phyloP scores from a whole-genome alignment of 2,329 filamentous ascomycete species.

The Fusarium sp. region DNA sequence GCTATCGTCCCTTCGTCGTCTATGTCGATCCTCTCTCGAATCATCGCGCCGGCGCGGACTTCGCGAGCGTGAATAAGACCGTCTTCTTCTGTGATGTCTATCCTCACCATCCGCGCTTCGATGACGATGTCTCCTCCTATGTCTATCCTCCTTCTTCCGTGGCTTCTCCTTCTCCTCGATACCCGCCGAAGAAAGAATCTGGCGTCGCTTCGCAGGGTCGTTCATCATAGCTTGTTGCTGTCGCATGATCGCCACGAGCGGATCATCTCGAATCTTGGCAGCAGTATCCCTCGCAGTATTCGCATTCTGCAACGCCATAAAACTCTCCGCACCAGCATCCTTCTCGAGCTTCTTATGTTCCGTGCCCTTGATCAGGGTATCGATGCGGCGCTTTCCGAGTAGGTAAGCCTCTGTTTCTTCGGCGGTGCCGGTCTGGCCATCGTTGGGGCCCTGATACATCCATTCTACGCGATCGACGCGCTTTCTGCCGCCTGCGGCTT shows the following conservation, averaged over 20 bases:
- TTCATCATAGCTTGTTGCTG: slow-evolving; percentile 91
- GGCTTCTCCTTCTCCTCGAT: slow-evolving; percentile 60
- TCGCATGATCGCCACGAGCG: slow-evolving; percentile 91
- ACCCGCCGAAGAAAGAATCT: slow-evolving; percentile 74
- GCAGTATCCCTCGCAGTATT: slow-evolving; percentile 84
- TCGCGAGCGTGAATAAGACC: slow-evolving; percentile 60
- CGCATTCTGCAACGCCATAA: slow-evolving; percentile 73
- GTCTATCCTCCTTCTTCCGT: slow-evolving; percentile 49
- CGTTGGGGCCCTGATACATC: slow-evolving; percentile 94
- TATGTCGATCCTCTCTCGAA: slow-evolving; percentile 47
- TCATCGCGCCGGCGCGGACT: slow-evolving; percentile 54
- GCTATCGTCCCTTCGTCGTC: slow-evolving; percentile 43
- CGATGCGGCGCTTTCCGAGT: slow-evolving; percentile 91
- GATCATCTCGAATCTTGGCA: slow-evolving; percentile 89
- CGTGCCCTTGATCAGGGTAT: slow-evolving; percentile 81
- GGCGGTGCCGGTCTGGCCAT: slow-evolving; percentile 78
- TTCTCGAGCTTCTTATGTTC: slow-evolving; percentile 87
- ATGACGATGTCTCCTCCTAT: slow-evolving; percentile 59
- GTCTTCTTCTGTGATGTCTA: slow-evolving; percentile 56
- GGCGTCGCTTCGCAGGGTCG: slow-evolving; percentile 74
- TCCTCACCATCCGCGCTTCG: slow-evolving; percentile 55
- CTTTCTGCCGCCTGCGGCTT: slow-evolving; percentile 86
- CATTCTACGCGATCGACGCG: slow-evolving; percentile 89
- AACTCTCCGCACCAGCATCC: slow-evolving; percentile 69
- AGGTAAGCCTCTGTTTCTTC: slow-evolving; percentile 96